A percentile compares a stretch with the other conserved stretches of the same genome.
phyloP scores from a whole-genome alignment of 176 grass and related monocot species.

The Raddia distichophylla region DNA sequence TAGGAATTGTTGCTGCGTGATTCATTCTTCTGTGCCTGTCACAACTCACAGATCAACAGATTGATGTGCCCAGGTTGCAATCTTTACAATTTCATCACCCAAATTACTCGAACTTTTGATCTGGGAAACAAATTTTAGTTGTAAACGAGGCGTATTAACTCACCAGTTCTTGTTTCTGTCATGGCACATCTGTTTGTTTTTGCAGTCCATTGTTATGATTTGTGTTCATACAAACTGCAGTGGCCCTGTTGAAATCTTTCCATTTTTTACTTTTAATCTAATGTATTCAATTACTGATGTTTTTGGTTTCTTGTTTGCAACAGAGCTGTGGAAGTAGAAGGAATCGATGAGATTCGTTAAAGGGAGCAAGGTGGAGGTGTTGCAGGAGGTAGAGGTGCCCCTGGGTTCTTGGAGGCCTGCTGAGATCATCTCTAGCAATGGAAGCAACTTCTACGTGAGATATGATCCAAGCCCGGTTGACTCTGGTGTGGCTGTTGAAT shows the following conservation, averaged over 20 bases:
- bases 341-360: slow-evolving; percentile 57
- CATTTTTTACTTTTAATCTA: neutral
- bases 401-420: slow-evolving; percentile 61
- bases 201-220: slow-evolving; percentile 2
- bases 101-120: neutral
- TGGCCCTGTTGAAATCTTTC: neutral
- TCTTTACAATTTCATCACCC: neutral
- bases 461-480: slow-evolving; percentile 43
- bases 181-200: neutral
- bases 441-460: slow-evolving; percentile 44
- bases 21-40: neutral
- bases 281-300: neutral
- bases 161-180: neutral
- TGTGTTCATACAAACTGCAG: neutral
- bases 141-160: neutral
- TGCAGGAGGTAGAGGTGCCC: slow-evolving; percentile 49
- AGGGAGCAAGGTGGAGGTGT: slow-evolving; percentile 64
- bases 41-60: neutral
- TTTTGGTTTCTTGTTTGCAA: neutral
- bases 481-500: slow-evolving; percentile 38
- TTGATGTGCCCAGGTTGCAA: neutral
- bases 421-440: slow-evolving; percentile 66
- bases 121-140: neutral
- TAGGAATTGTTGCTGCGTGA: neutral
- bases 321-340: slow-evolving; percentile 30